A percentile compares a stretch with the other conserved stretches of the same genome.
Evolutionary conservation across 371 early-diverging fungal genomes (phyloP).

Genomic region (Apophysomyces elegans): DNA sequence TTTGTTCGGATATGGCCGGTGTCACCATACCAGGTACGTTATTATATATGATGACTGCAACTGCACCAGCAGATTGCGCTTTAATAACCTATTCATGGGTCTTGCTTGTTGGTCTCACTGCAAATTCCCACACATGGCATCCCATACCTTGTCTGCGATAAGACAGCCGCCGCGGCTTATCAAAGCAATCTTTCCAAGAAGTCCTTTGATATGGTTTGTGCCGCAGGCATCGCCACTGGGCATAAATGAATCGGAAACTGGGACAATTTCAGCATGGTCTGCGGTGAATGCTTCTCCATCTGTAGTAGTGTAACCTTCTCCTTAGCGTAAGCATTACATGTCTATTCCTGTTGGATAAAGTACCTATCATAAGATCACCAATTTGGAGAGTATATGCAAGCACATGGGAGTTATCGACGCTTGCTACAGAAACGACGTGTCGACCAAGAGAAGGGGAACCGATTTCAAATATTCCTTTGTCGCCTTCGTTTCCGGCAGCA

Average conservation of each 20-base stretch:
- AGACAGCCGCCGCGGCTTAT: slow-evolving; percentile 65
- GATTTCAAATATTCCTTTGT: slow-evolving; percentile 63
- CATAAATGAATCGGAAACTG: slow-evolving; percentile 26
- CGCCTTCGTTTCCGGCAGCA: slow-evolving; percentile 78
- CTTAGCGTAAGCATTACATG: background rate
- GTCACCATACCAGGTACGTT: slow-evolving; percentile 39
- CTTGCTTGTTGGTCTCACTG: background rate
- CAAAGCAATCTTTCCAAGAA: slow-evolving; percentile 61
- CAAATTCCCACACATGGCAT: background rate
- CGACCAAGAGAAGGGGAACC: slow-evolving; percentile 68
- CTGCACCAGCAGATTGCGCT: slow-evolving; percentile 67
- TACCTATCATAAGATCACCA: slow-evolving; percentile 26
- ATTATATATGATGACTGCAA: slow-evolving; percentile 59
- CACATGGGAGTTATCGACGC: slow-evolving; percentile 64
- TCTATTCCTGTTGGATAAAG: background rate
- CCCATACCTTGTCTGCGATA: slow-evolving; percentile 42
- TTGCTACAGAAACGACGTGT: slow-evolving; percentile 70
- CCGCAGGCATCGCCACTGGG: slow-evolving; percentile 54
- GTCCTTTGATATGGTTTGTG: slow-evolving; percentile 18
- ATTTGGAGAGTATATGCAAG: slow-evolving; percentile 34
- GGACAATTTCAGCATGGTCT: slow-evolving; percentile 19
- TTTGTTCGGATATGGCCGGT: slow-evolving; percentile 26
- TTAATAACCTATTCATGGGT: slow-evolving; percentile 36
- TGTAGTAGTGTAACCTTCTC: slow-evolving; percentile 34
- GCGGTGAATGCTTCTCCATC: slow-evolving; percentile 26